Conservation (phyloP, 352 stramenopile genomes). For the Pythium sp. region DNA sequence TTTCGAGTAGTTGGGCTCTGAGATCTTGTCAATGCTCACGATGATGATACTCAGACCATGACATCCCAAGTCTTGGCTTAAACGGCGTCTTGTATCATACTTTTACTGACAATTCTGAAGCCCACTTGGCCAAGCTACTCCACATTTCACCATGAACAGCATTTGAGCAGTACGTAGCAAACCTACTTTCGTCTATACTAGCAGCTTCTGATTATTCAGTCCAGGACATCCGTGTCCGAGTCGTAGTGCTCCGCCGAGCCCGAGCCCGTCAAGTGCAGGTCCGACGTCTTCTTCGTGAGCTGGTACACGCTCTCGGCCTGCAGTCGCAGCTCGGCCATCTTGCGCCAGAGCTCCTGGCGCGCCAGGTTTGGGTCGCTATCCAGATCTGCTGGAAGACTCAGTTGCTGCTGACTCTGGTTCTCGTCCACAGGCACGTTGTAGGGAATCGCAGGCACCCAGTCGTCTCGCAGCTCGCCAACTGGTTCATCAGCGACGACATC, state of each 20-base stretch:
- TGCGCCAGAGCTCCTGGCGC: slow-evolving; percentile 37
- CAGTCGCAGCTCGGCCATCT: slow-evolving; percentile 53
- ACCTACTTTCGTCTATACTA: background rate
- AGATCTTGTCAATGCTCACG: no score
- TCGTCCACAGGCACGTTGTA: background rate
- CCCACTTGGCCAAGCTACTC: no score
- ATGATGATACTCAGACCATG: no score
- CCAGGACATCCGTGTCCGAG: slow-evolving; percentile 8
- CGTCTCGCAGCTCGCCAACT: background rate
- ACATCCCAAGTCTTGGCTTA: no score
- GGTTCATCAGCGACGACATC: background rate
- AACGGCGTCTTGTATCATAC: no score
- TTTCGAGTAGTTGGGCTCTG: no score
- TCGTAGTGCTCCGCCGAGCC: slow-evolving; percentile 7
- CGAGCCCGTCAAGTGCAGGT: slow-evolving; percentile 4
- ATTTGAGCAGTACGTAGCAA: background rate
- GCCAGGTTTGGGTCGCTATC: background rate
- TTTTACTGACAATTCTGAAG: no score
- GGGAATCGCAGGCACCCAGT: slow-evolving; percentile 9
- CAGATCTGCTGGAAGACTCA: background rate
- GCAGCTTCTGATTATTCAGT: background rate
- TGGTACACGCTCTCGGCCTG: slow-evolving; percentile 56
- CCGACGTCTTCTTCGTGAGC: slow-evolving; percentile 41
- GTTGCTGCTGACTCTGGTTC: background rate
- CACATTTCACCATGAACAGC: no score